Evolutionary conservation across 352 stramenopile species (phyloP).

Genomic region (Pythium guiyangense): DNA sequence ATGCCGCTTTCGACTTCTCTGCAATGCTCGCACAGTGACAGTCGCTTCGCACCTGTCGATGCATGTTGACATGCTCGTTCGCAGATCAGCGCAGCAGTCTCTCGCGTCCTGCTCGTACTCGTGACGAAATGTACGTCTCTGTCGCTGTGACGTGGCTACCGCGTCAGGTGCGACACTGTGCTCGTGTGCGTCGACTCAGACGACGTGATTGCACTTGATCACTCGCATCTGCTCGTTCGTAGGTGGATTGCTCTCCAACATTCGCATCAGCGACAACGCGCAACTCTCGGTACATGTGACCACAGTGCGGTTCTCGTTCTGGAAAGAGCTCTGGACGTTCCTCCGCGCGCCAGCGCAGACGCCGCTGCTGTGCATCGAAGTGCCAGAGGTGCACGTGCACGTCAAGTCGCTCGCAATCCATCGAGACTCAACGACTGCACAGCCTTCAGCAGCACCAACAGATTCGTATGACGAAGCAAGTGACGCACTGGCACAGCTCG

Average conservation of each 20-base stretch:
- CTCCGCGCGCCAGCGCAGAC: conserved; percentile 34
- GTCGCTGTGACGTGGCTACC: background rate
- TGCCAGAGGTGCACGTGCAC: conserved; percentile 32
- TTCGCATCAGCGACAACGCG: conserved; percentile 29
- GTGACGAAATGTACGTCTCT: conserved; percentile 7
- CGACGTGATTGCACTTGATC: background rate
- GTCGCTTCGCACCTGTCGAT: background rate
- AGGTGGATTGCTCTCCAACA: conserved; percentile 50
- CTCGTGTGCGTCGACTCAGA: background rate
- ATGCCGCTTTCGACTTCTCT: background rate
- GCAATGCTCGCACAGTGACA: background rate
- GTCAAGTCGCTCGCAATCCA: conserved; percentile 6
- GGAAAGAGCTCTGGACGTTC: conserved; percentile 46
- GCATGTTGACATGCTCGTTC: background rate
- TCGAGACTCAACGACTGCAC: background rate
- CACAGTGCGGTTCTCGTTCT: conserved; percentile 44
- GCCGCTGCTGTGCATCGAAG: conserved; percentile 36
- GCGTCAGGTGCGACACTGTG: background rate
- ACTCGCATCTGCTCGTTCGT: background rate
- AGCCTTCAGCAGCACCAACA: background rate
- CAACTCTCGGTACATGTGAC: conserved; percentile 38
- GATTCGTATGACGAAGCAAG: background rate
- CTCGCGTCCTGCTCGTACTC: conserved; percentile 2
- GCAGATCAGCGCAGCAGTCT: conserved; percentile 8
- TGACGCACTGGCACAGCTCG: background rate